These are phyloP conservation scores for Coniella vitis DNA, from an alignment of 2,329 filamentous ascomycete genomes.

Conservation along the genomic window DNA sequence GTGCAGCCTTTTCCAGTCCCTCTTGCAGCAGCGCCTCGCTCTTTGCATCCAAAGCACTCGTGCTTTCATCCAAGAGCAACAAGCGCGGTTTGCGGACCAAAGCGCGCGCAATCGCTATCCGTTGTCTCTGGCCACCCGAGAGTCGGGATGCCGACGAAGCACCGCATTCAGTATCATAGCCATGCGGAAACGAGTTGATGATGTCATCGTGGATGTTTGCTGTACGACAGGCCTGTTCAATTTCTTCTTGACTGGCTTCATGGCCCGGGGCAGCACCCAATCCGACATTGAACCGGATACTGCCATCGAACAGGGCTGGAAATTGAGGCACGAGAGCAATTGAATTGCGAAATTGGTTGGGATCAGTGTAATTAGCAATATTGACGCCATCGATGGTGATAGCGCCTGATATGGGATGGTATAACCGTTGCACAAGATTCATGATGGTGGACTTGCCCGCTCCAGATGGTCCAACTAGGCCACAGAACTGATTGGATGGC, in stretches of 20 bases:
- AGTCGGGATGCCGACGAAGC: slow-evolving; percentile 91
- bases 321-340: not conserved
- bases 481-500: not conserved
- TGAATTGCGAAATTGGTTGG: not conserved
- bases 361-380: not conserved
- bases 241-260: not conserved
- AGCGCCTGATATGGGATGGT: slow-evolving; percentile 63
- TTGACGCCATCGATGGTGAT: not conserved
- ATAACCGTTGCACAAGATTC: slow-evolving; percentile 91
- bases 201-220: not conserved
- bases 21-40: not conserved
- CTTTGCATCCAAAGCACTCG: not conserved
- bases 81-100: slow-evolving; percentile 45
- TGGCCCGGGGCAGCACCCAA: not conserved
- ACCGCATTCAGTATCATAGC: slow-evolving; percentile 90
- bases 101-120: slow-evolving; percentile 87
- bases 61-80: not conserved
- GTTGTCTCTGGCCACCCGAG: slow-evolving; percentile 92
- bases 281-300: not conserved
- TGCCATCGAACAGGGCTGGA: not conserved
- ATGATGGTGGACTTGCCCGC: slow-evolving; percentile 94
- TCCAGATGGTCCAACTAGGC: slow-evolving; percentile 85
- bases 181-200: slow-evolving; percentile 59
- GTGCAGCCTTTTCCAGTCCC: not conserved
- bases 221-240: not conserved